Evolutionary conservation across 2,329 filamentous ascomycete species (phyloP).

Genomic region (Cladophialophora bantiana): DNA sequence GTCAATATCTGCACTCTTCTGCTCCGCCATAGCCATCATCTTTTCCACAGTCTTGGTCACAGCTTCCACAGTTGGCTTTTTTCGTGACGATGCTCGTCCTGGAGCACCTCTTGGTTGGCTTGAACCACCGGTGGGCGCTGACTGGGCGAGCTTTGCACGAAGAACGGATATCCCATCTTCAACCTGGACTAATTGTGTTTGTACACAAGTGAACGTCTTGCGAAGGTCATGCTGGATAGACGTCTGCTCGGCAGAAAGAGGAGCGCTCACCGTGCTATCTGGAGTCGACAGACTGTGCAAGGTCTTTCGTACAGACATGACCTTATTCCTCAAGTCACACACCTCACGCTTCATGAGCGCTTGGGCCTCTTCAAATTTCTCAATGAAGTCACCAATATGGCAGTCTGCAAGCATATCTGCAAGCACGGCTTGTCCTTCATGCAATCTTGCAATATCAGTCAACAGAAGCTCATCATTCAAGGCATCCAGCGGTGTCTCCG

Average conservation of each 20-base stretch:
- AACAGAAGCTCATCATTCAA: slow-evolving; percentile 77
- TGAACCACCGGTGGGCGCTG: slow-evolving; percentile 58
- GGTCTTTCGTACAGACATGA: slow-evolving; percentile 79
- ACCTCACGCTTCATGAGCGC: slow-evolving; percentile 72
- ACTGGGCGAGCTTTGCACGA: slow-evolving; percentile 75
- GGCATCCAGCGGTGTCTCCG: slow-evolving; percentile 68
- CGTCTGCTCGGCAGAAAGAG: slow-evolving; percentile 83
- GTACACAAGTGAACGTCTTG: slow-evolving; percentile 74
- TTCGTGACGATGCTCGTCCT: slow-evolving; percentile 47
- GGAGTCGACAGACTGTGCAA: slow-evolving; percentile 74
- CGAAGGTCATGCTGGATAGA: slow-evolving; percentile 85
- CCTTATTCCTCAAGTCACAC: slow-evolving; percentile 73
- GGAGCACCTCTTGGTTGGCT: slow-evolving; percentile 48
- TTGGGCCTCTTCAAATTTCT: slow-evolving; percentile 72
- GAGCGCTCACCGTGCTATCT: slow-evolving; percentile 71
- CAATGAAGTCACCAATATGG: slow-evolving; percentile 71
- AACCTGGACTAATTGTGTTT: slow-evolving; percentile 75
- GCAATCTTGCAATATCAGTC: slow-evolving; percentile 75
- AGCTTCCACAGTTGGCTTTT: slow-evolving; percentile 85
- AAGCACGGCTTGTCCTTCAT: slow-evolving; percentile 70
- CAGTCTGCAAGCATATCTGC: slow-evolving; percentile 70
- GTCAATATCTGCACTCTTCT: slow-evolving; percentile 88
- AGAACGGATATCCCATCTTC: slow-evolving; percentile 83
- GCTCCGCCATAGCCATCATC: slow-evolving; percentile 91
- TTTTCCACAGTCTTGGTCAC: slow-evolving; percentile 90